Evolutionary conservation across 805 yeast genomes (phyloP), one percentile per base, ranked within the genome.

Genomic region (Candida orba): DNA sequence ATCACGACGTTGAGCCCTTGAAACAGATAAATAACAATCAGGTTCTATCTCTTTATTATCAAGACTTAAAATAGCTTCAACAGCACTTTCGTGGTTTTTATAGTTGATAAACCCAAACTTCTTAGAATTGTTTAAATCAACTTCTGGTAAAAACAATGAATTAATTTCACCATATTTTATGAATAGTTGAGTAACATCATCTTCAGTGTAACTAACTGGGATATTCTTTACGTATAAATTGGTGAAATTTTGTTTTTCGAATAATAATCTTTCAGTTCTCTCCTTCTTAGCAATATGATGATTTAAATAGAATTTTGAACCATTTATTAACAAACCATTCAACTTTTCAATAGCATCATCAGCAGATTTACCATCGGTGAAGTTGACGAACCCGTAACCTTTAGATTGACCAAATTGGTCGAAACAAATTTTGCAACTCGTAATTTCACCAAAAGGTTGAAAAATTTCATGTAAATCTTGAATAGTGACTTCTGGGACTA

Each of bases 311-410:
- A 62, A 36, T 34, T 52, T 50, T 46, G 62, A 47, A 1, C 58
- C 56, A 45, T 67, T 65, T 34, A 73, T 58, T 7, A 60, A 50
- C 37, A 62, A 60, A 30, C 76, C 76, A 54, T 77, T 73, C 24
- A 81, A 68, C 45, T 68, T 60, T n/a, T 69, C 64, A 34, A 83
- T 78, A 8, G 90, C 89, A 23, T 62, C 64, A 40, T 76, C 67
- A 2, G 91, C 88, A 64, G 75, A 68, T 17, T 59, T 63, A 39
- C 74, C 72, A 44, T 65, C 62, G 25, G 67, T 59, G 56, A 70
- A 84, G 56, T 81, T 81, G 25, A 84, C 77, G 62, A 84, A 84
- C 8, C 90, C 91, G 56, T 71, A 77, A 17, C 79, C 75, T 50
- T 64, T 68, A n/a, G 73, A 64, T 22, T 54, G 56, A 12, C 77